A percentile compares a stretch with the other conserved stretches of the same genome.
These are phyloP conservation scores for Drosera spatulata DNA, from an alignment of 179 eudicot genomes.

Conservation along the genomic window DNA sequence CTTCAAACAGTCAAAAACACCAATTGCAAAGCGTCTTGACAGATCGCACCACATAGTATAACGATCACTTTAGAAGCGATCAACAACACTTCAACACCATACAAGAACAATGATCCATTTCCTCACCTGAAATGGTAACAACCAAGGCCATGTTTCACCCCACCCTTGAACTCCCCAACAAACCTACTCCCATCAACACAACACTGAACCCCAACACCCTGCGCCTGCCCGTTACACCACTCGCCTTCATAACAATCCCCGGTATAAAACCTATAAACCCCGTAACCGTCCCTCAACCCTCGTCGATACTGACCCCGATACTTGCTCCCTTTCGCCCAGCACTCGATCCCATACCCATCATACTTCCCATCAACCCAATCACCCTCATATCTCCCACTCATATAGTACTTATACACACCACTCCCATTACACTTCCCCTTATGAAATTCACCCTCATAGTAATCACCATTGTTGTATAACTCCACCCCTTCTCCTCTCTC, in stretches of 20 bases:
- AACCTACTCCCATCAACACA: slow-evolving; percentile 79
- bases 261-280: slow-evolving; percentile 65
- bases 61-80: too few relatives aligned
- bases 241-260: slow-evolving; percentile 75
- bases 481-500: slow-evolving; percentile 48
- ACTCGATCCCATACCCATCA: slow-evolving; percentile 85
- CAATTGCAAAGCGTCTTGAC: too few relatives aligned
- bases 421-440: slow-evolving; percentile 70
- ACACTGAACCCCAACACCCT: slow-evolving; percentile 69
- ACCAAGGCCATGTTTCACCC: slow-evolving; percentile 83
- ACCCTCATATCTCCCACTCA: slow-evolving; percentile 79
- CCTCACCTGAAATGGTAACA: slow-evolving; percentile 80
- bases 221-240: slow-evolving; percentile 86
- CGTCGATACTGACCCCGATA: slow-evolving; percentile 71
- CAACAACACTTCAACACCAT: background rate
- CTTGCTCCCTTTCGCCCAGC: slow-evolving; percentile 79
- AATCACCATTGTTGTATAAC: slow-evolving; percentile 68
- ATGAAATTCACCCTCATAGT: slow-evolving; percentile 81
- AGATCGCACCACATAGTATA: too few relatives aligned
- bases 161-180: slow-evolving; percentile 68
- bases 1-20: too few relatives aligned
- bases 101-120: background rate
- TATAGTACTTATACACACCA: slow-evolving; percentile 68
- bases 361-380: slow-evolving; percentile 85
- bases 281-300: slow-evolving; percentile 74